Evolutionary conservation across 2,329 filamentous ascomycete genomes (phyloP).

Genomic region (Xenosphaeropsis pyriputrescens): DNA sequence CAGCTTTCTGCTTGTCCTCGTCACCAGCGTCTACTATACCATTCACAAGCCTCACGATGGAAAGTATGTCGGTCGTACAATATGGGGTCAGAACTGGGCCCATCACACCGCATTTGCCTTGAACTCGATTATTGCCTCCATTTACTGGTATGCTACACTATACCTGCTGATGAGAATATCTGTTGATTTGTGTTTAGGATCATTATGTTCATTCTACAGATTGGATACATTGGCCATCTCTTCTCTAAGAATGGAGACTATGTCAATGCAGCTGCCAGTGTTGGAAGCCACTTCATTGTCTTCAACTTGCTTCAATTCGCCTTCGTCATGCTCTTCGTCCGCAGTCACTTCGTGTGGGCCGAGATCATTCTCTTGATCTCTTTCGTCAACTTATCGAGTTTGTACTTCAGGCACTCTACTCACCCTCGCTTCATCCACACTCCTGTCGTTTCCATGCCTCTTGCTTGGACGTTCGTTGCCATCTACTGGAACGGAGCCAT

Average conservation of each 20-base stretch:
- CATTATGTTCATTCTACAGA: slow-evolving; percentile 59
- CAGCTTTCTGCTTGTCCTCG: slow-evolving; percentile 60
- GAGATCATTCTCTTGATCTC: slow-evolving; percentile 67
- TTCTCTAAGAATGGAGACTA: slow-evolving; percentile 51
- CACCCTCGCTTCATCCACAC: slow-evolving; percentile 64
- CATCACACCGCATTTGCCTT: slow-evolving; percentile 62
- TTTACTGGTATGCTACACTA: slow-evolving; percentile 54
- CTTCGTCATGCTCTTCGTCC: slow-evolving; percentile 74
- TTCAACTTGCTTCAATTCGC: slow-evolving; percentile 74
- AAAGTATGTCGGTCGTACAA: slow-evolving; percentile 39
- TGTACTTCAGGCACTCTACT: slow-evolving; percentile 68
- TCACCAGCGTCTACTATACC: slow-evolving; percentile 63
- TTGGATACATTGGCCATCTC: slow-evolving; percentile 62
- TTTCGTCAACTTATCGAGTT: slow-evolving; percentile 62
- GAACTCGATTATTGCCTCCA: slow-evolving; percentile 45
- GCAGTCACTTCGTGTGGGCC: slow-evolving; percentile 58
- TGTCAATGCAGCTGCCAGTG: slow-evolving; percentile 56
- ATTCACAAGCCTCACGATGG: slow-evolving; percentile 49
- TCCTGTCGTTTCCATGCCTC: slow-evolving; percentile 59
- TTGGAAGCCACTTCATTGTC: slow-evolving; percentile 72
- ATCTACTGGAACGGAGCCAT: slow-evolving; percentile 85
- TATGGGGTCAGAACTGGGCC: slow-evolving; percentile 60
- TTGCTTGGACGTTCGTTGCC: slow-evolving; percentile 76
- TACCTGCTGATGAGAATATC: background rate
- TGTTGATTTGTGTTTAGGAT: slow-evolving; percentile 32